A percentile compares a stretch with the other conserved stretches of the same genome.
Evolutionary conservation across 345 rosid genomes (phyloP).

Genomic region (Acer campestre): DNA sequence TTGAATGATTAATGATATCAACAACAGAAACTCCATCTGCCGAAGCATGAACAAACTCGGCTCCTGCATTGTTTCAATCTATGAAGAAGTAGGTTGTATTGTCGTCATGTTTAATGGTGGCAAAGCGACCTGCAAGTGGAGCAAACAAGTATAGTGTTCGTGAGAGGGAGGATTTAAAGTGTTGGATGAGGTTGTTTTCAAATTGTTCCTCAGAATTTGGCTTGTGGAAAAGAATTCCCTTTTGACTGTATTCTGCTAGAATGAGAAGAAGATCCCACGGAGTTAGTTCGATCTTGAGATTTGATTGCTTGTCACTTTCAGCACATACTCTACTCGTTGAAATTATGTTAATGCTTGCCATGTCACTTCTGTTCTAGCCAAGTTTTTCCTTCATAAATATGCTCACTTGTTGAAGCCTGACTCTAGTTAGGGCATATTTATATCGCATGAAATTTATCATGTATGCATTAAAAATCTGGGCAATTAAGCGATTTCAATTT

Average conservation of each 20-base stretch:
- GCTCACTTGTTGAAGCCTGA: too few relatives aligned
- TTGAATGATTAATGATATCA: slow-evolving; percentile 30
- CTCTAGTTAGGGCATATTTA: too few relatives aligned
- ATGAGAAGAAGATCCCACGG: slow-evolving; percentile 34
- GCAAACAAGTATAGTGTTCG: slow-evolving; percentile 25
- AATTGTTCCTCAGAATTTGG: slow-evolving; percentile 7
- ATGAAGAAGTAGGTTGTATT: slow-evolving; percentile 38
- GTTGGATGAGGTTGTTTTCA: neutral
- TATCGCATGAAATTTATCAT: too few relatives aligned
- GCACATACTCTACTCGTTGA: too few relatives aligned
- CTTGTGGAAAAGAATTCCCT: slow-evolving; percentile 26
- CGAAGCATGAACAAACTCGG: slow-evolving; percentile 41
- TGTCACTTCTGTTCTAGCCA: too few relatives aligned
- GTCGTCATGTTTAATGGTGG: too few relatives aligned
- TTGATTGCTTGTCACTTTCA: too few relatives aligned
- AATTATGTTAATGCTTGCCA: too few relatives aligned
- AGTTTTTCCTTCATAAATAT: too few relatives aligned
- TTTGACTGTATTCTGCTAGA: slow-evolving; percentile 4
- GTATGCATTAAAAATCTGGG: too few relatives aligned
- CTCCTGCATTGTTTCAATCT: slow-evolving; percentile 41
- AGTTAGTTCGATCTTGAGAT: slow-evolving; percentile 1
- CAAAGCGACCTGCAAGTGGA: slow-evolving; percentile 34
- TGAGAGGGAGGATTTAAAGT: slow-evolving; percentile 27
- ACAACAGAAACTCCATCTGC: slow-evolving; percentile 28
- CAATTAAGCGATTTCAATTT: too few relatives aligned